Conservation (phyloP, 495 filamentous ascomycete genomes). For the Penicillium pulvis region DNA sequence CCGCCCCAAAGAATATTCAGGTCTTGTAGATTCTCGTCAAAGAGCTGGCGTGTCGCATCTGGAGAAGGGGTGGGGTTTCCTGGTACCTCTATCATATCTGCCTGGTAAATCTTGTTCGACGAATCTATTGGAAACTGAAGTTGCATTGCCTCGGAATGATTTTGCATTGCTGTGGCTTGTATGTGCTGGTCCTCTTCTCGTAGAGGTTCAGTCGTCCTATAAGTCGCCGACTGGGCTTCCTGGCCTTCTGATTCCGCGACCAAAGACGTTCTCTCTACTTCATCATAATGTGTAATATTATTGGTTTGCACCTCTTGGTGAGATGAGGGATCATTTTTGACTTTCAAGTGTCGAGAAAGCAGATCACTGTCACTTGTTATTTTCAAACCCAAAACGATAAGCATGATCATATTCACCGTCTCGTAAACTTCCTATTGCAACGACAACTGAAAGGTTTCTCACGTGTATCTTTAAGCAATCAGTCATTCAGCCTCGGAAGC, state of each 20-base stretch:
- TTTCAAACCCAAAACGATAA: neutral
- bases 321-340: conserved; percentile 4
- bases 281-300: neutral
- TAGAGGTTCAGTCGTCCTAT: neutral
- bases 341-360: conserved; percentile 5
- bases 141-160: neutral
- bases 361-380: conserved; percentile 3
- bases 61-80: neutral
- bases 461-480: conserved; percentile 1
- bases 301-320: neutral
- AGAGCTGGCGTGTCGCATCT: neutral
- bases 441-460: conserved; percentile 11
- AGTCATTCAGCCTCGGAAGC: neutral
- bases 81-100: neutral
- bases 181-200: neutral
- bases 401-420: neutral
- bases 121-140: neutral
- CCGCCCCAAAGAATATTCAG: conserved; percentile 10
- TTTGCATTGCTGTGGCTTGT: neutral
- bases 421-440: conserved; percentile 6
- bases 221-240: neutral
- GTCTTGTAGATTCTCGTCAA: conserved; percentile 7
- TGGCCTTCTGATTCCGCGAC: neutral
- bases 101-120: neutral
- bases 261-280: neutral